A percentile compares a stretch with the other conserved stretches of the same genome.
Conservation (phyloP, 345 rosid genomes). For the Sonneratia alba region DNA sequence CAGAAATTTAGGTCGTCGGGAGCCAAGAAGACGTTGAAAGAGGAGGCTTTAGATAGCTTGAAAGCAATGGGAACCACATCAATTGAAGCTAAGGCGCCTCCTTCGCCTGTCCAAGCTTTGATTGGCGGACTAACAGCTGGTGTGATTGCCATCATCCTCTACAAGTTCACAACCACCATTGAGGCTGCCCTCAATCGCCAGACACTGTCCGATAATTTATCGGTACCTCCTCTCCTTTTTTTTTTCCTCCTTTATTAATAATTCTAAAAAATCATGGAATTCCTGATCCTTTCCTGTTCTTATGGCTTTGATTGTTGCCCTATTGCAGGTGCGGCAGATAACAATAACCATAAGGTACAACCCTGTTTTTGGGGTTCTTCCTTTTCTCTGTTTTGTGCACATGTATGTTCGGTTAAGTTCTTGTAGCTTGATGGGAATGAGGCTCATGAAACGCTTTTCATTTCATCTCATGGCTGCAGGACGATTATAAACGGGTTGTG, state of each 20-base stretch:
- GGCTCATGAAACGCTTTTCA: neutral
- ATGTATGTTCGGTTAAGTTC: neutral
- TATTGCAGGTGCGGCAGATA: conserved; percentile 74
- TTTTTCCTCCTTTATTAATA: neutral
- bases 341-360: conserved; percentile 70
- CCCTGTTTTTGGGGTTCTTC: neutral
- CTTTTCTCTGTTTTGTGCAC: neutral
- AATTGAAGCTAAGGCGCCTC: conserved; percentile 39
- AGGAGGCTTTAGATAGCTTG: conserved; percentile 67
- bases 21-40: conserved; percentile 60
- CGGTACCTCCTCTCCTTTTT: conserved; percentile 32
- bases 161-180: conserved; percentile 69
- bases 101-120: conserved; percentile 69
- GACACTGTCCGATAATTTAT: conserved; percentile 54
- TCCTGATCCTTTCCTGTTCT: neutral
- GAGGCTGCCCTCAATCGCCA: conserved; percentile 78
- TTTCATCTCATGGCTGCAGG: conserved; percentile 30
- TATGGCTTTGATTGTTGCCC: conserved; percentile 12
- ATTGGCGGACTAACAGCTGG: conserved; percentile 72
- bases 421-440: neutral
- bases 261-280: neutral
- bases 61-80: conserved; percentile 51
- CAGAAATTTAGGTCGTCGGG: conserved; percentile 71
- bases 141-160: conserved; percentile 74
- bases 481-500: conserved; percentile 78